These are phyloP conservation scores for Catenaria anguillulae DNA, from an alignment of 371 early-diverging fungal genomes.

Conservation along the genomic window DNA sequence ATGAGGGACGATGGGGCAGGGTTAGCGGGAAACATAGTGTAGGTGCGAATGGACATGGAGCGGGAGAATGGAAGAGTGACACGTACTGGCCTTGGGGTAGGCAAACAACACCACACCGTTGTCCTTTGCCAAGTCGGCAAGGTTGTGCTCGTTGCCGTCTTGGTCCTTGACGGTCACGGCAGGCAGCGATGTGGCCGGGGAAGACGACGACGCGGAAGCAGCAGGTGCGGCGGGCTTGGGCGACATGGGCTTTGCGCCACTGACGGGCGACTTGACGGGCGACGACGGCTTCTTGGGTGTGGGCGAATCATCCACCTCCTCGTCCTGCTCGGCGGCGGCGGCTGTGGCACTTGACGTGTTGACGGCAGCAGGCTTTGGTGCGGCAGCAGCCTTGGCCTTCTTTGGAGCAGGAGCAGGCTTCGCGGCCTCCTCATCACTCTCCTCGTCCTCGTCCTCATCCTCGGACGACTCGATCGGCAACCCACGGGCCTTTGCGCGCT, in stretches of 20 bases:
- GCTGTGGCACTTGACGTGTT: not conserved
- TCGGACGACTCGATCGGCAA: not conserved
- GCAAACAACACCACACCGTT: slow-evolving; percentile 21
- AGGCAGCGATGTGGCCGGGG: slow-evolving; percentile 5
- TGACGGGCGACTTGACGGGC: not conserved
- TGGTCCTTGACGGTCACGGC: slow-evolving; percentile 9
- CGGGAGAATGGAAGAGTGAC: slow-evolving; percentile 17
- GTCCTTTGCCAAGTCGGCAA: slow-evolving; percentile 10
- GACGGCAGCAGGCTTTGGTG: not conserved
- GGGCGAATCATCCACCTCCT: too few species aligned
- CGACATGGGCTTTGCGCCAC: not conserved
- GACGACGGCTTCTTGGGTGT: not conserved
- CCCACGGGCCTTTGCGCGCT: not conserved
- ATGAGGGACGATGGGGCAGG: too few species aligned
- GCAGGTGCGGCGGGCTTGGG: not conserved
- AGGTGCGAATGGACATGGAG: too few species aligned
- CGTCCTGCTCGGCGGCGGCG: too few species aligned
- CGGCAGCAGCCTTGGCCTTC: too few species aligned
- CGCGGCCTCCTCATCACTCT: not conserved
- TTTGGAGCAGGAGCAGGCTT: not conserved
- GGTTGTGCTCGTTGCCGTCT: slow-evolving; percentile 9
- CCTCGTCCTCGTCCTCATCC: slow-evolving; percentile 5
- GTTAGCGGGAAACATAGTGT: too few species aligned
- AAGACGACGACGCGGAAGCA: not conserved
- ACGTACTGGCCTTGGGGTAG: slow-evolving; percentile 26